These are phyloP conservation scores for Tolypocladium nubicola DNA, from an alignment of 2,329 filamentous ascomycete species.

Conservation along the genomic window DNA sequence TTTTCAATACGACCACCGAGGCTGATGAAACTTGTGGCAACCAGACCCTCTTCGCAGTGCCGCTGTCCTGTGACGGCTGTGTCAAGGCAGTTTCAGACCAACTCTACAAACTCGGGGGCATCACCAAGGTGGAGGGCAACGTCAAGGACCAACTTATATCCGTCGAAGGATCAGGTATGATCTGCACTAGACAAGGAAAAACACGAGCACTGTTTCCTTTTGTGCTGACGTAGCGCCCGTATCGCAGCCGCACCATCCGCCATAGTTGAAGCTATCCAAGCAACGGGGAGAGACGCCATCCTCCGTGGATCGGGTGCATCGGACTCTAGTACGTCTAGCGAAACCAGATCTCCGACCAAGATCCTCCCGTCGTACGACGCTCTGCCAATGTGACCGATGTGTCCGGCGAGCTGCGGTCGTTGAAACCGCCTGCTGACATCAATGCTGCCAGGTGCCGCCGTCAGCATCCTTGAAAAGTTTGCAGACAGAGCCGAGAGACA, in stretches of 20 bases:
- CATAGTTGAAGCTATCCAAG: slow-evolving; percentile 81
- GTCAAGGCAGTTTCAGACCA: slow-evolving; percentile 76
- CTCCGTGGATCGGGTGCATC: slow-evolving; percentile 77
- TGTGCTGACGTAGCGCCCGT: background rate
- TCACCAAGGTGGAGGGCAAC: slow-evolving; percentile 73
- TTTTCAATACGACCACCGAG: background rate
- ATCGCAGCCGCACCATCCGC: slow-evolving; percentile 66
- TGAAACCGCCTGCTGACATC: background rate
- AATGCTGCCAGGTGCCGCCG: slow-evolving; percentile 54
- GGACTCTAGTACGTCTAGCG: slow-evolving; percentile 53
- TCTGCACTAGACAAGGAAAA: background rate
- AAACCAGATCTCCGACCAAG: background rate
- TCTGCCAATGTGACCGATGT: background rate
- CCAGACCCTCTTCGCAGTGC: slow-evolving; percentile 89
- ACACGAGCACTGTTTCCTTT: background rate
- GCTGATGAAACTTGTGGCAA: slow-evolving; percentile 25
- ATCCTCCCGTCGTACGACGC: background rate
- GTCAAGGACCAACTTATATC: slow-evolving; percentile 74
- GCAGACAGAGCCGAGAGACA: slow-evolving; percentile 43
- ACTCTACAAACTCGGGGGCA: slow-evolving; percentile 65
- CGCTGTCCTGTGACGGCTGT: slow-evolving; percentile 83
- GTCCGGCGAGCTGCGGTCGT: background rate
- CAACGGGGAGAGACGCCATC: slow-evolving; percentile 87
- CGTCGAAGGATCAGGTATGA: slow-evolving; percentile 68
- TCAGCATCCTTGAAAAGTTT: slow-evolving; percentile 89